phyloP scores from a whole-genome alignment of 2,329 filamentous ascomycete species.

The Sporothrix globosa region DNA sequence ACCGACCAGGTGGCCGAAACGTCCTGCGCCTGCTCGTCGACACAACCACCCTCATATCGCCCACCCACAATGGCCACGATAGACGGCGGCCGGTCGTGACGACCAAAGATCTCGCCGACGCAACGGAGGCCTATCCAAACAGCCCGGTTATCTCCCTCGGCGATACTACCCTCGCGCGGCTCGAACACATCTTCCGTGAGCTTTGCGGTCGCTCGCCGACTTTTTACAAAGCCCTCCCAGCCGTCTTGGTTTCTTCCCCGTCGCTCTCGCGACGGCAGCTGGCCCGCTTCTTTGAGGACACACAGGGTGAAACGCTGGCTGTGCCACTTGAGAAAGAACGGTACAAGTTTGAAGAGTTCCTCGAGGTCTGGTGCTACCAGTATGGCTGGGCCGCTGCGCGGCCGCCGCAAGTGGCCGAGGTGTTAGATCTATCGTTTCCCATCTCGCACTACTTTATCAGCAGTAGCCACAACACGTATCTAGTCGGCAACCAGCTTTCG shows the following conservation, averaged over 20 bases:
- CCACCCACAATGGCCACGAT: slow-evolving; percentile 40
- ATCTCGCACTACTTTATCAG: slow-evolving; percentile 92
- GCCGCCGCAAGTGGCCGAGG: slow-evolving; percentile 42
- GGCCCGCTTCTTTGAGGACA: slow-evolving; percentile 52
- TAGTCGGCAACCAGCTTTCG: slow-evolving; percentile 82
- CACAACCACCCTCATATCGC: slow-evolving; percentile 42
- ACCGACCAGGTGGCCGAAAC: slow-evolving; percentile 23
- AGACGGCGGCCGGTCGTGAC: slow-evolving; percentile 32
- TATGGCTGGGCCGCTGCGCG: slow-evolving; percentile 51
- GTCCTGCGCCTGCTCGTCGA: slow-evolving; percentile 35
- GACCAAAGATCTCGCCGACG: slow-evolving; percentile 35
- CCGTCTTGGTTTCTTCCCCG: neutral
- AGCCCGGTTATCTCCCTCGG: slow-evolving; percentile 49
- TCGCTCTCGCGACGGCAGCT: slow-evolving; percentile 49
- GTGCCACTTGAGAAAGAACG: slow-evolving; percentile 46
- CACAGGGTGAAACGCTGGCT: slow-evolving; percentile 51
- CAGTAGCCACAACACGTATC: slow-evolving; percentile 92
- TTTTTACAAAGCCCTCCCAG: slow-evolving; percentile 32
- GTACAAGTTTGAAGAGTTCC: slow-evolving; percentile 55
- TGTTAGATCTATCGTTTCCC: slow-evolving; percentile 66
- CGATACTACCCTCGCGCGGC: slow-evolving; percentile 53
- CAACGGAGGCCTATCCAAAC: slow-evolving; percentile 32
- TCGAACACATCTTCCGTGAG: slow-evolving; percentile 53
- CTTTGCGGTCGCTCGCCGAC: slow-evolving; percentile 46
- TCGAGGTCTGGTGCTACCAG: slow-evolving; percentile 52